phyloP scores from a whole-genome alignment of 2,329 filamentous ascomycete species.

The Cadophora sp. region DNA sequence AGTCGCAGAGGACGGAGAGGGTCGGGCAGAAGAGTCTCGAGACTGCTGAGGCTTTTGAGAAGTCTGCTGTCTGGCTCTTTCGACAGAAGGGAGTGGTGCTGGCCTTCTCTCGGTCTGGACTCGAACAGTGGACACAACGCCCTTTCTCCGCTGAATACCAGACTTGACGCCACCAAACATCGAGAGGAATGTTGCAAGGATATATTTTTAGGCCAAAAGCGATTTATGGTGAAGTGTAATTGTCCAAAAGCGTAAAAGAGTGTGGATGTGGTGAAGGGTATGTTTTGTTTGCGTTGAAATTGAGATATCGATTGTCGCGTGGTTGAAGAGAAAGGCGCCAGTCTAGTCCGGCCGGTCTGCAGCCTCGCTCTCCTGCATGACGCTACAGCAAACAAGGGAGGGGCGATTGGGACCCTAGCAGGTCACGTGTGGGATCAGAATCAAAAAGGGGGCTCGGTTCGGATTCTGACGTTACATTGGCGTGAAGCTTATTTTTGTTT shows the following conservation, averaged over 20 bases:
- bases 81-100: constrained; percentile 19
- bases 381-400: not conserved
- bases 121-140: constrained; percentile 5
- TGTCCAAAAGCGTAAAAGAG: constrained; percentile 9
- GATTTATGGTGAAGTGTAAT: not conserved
- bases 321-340: not conserved
- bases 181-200: not conserved
- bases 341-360: not conserved
- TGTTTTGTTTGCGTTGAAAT: not conserved
- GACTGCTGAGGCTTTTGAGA: not conserved
- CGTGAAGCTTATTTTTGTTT: not conserved
- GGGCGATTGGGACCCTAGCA: not conserved
- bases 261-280: constrained; percentile 4
- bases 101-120: constrained; percentile 13
- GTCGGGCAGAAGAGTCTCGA: constrained; percentile 11
- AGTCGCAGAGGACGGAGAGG: constrained; percentile 16
- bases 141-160: constrained; percentile 11
- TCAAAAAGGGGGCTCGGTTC: not conserved
- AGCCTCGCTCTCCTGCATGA: constrained; percentile 15
- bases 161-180: constrained; percentile 19
- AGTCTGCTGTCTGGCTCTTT: constrained; percentile 6
- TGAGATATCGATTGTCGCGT: not conserved
- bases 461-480: not conserved
- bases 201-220: not conserved
- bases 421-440: not conserved